Base-by-base conservation (phyloP, 345 rosid species). In the Iberis pinnata region DNA sequence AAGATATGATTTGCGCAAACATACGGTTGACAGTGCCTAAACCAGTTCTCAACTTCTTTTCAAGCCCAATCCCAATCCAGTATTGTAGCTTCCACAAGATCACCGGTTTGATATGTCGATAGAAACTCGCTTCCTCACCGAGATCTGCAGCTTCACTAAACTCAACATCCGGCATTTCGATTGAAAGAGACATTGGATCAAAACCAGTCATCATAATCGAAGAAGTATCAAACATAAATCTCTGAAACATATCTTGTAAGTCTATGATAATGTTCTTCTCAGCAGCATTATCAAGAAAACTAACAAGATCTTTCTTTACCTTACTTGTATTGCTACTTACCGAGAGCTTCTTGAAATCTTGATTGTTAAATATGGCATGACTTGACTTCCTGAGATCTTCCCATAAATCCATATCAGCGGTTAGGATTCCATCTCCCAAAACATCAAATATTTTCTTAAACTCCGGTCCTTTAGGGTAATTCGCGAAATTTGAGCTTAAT, bases 361-460 rank as follows among this genome's bases (percentile, higher is more conserved):
- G 66, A 43, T 75, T 71, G n/a, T 13, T 73, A 47, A 78, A 44
- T 5, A 79, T 50, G 17, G 31, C 45, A 40, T 53, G 69, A 47
- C 70, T 56, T 20, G 60, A 50, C 18, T 69, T 79, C 54, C 93
- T 75, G 15, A 75, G 78, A 37, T 26, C 60, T 49, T 49, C 72
- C 85, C 93, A 77, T 35, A 52, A 15, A 18, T 72, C 83, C 0
- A 37, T 56, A 59, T 81, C 88, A 0, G 72, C 58, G 11, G 67
- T 72, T 62, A 78, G 77, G 57, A 84, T 77, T 19, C 88, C 88
- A 36, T 81, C 72, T 11, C 88, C 88, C 39, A 82, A 57, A 27
- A 76, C 53, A 13, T 82, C 81, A 14, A 80, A 80, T 0, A 75
- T 53, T 60, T 73, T 60, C 68, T 58, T 75, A 70, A 75, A 81